Conservation (phyloP, 306 rosid species). For the Prunus campanulata region DNA sequence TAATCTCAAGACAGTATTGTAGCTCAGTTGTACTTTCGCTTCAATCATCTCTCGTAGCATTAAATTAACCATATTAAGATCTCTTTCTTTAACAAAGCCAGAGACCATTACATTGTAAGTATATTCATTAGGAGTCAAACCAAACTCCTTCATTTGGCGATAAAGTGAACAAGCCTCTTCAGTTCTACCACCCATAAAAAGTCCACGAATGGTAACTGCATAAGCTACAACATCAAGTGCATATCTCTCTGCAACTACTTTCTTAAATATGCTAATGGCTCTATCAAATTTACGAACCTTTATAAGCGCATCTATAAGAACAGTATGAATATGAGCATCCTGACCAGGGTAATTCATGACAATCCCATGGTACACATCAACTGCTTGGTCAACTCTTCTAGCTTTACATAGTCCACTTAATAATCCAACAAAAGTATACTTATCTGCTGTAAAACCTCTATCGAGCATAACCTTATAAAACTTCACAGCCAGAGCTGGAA, state of each 20-base stretch:
- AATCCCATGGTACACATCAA: constrained; percentile 48
- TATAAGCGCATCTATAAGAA: constrained; percentile 42
- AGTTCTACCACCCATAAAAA: constrained; percentile 47
- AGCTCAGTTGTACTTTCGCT: constrained; percentile 39
- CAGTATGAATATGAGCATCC: constrained; percentile 63
- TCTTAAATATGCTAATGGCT: constrained; percentile 42
- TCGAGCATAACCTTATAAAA: constrained; percentile 44
- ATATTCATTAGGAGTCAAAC: constrained; percentile 42
- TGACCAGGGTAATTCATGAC: constrained; percentile 22
- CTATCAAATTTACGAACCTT: constrained; percentile 40
- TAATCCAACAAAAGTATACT: constrained; percentile 57
- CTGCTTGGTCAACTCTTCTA: constrained; percentile 48
- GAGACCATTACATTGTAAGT: constrained; percentile 48
- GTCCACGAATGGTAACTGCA: constrained; percentile 47
- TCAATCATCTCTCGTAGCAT: constrained; percentile 62
- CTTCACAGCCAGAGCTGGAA: constrained; percentile 38
- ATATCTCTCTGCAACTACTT: constrained; percentile 28
- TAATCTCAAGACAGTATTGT: constrained; percentile 38
- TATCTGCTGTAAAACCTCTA: constrained; percentile 52
- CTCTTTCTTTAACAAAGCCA: constrained; percentile 35
- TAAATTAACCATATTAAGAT: constrained; percentile 30
- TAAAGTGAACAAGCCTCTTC: constrained; percentile 49
- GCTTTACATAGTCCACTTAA: constrained; percentile 52
- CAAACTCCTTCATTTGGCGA: constrained; percentile 48
- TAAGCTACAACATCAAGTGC: constrained; percentile 50